phyloP scores from a whole-genome alignment of 2,329 filamentous ascomycete genomes.

The Cercospora sesami region DNA sequence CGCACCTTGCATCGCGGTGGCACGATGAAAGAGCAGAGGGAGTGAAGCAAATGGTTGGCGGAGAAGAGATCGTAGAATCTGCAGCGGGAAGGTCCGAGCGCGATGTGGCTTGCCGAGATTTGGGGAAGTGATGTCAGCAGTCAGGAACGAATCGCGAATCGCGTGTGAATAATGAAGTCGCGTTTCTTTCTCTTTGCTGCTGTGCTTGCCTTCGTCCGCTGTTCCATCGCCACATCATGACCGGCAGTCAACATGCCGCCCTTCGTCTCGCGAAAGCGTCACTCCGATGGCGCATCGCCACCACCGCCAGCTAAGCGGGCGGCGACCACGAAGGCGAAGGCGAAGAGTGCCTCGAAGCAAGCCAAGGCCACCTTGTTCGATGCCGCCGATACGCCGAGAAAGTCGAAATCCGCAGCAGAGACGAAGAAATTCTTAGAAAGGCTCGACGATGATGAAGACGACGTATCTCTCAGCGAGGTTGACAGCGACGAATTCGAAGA shows the following conservation, averaged over 20 bases:
- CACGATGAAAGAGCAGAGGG: neutral
- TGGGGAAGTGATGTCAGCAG: slow-evolving; percentile 9
- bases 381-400: slow-evolving; percentile 43
- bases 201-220: neutral
- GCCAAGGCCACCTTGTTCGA: slow-evolving; percentile 48
- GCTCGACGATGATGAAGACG: slow-evolving; percentile 43
- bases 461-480: slow-evolving; percentile 45
- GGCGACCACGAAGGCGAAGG: slow-evolving; percentile 11
- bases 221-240: neutral
- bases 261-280: slow-evolving; percentile 65
- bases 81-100: neutral
- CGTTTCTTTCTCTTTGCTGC: neutral
- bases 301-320: slow-evolving; percentile 30
- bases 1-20: neutral
- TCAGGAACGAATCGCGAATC: neutral
- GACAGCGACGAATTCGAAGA: slow-evolving; percentile 55
- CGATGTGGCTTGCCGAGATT: slow-evolving; percentile 6
- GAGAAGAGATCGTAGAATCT: slow-evolving; percentile 9
- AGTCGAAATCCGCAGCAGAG: slow-evolving; percentile 30
- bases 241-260: slow-evolving; percentile 60
- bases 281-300: slow-evolving; percentile 52
- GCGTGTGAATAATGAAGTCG: slow-evolving; percentile 10
- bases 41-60: slow-evolving; percentile 4
- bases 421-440: slow-evolving; percentile 41
- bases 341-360: slow-evolving; percentile 25